phyloP scores from a whole-genome alignment of 441 rosid genomes.

The Aleurites moluccanus region DNA sequence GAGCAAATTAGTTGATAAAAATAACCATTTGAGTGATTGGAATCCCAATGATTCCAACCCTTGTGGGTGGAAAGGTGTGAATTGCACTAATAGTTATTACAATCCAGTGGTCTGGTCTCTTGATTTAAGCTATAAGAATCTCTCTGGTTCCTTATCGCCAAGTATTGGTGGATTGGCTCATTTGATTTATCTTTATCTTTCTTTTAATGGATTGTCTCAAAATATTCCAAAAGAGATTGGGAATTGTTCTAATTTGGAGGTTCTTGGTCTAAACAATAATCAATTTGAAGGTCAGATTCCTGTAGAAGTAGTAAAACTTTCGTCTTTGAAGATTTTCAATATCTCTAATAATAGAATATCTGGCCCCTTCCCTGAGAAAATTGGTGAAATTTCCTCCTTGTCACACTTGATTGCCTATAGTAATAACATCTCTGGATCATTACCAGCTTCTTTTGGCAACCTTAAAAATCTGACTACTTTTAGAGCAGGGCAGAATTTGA shows the following conservation, averaged over 20 bases:
- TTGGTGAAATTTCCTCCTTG: slow-evolving; percentile 68
- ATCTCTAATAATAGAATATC: slow-evolving; percentile 71
- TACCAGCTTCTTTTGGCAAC: slow-evolving; percentile 72
- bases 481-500: slow-evolving; percentile 84
- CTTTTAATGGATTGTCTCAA: slow-evolving; percentile 59
- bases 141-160: slow-evolving; percentile 69
- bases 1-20: slow-evolving; percentile 48
- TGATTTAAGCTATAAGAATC: slow-evolving; percentile 58
- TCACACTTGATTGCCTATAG: slow-evolving; percentile 64
- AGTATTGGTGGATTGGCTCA: slow-evolving; percentile 67
- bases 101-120: slow-evolving; percentile 58
- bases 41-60: slow-evolving; percentile 66
- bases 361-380: slow-evolving; percentile 68
- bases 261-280: slow-evolving; percentile 67
- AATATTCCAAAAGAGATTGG: slow-evolving; percentile 74
- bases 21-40: slow-evolving; percentile 58
- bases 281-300: slow-evolving; percentile 65
- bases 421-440: slow-evolving; percentile 67
- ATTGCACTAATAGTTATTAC: slow-evolving; percentile 43
- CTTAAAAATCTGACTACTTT: slow-evolving; percentile 59
- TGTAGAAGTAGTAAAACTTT: slow-evolving; percentile 53
- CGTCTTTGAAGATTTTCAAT: slow-evolving; percentile 45
- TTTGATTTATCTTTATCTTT: slow-evolving; percentile 62
- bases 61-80: slow-evolving; percentile 82
- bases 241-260: slow-evolving; percentile 55